Base-by-base conservation (phyloP, 2,329 filamentous ascomycete species). In the Anthostomella pinea region DNA sequence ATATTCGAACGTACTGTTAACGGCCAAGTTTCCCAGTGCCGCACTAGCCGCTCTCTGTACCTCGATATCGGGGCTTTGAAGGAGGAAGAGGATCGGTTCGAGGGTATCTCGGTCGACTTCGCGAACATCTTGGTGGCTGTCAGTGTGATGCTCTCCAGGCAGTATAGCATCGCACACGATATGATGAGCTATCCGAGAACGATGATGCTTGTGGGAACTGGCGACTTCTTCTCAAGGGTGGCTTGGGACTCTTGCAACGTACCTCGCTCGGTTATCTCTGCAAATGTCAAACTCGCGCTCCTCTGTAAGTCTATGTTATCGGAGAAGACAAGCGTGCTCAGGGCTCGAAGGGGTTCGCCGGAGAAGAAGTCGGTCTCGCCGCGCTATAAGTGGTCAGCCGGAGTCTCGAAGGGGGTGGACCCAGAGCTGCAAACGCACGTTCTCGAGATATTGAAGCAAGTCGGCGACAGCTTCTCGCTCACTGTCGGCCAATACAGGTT, bases 251-350 rank as follows among this genome's bases (percentile, higher is more conserved):
- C n/a, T n/a, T n/a, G n/a, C n/a, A 22, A 49, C 43, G 55, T 75
- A 96, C 93, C 91, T 87, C 91, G 72, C 68, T 98, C 93, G 24
- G 93, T 98, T 52, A 98, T 98, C 65, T 98, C 93, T 43, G 93
- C 93, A 73, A 98, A 98, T 3, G 93, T 98, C 64, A 98, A 78
- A 64, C 91, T 97, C 35, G 93, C 93, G 68, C 93, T 97, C 50
- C 93, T 80, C 69, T 98, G 93, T 35, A 98, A 76, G 63, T 98
- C 93, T 62, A 98, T 90, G 69, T 98, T 98, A 66, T 97, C 90
- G 39, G 93, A 98, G 64, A 95, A 98, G 39, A 98, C 93, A 17
- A 98, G 78, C 9, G 91, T 98, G 66, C 88, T 96, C 39, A 98
- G 72, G 29, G 93, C 91, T 66, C 86, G 85, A 39, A 98, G 80